Evolutionary conservation across 331 rosid species (phyloP).

Genomic region (Acacia pycnantha): DNA sequence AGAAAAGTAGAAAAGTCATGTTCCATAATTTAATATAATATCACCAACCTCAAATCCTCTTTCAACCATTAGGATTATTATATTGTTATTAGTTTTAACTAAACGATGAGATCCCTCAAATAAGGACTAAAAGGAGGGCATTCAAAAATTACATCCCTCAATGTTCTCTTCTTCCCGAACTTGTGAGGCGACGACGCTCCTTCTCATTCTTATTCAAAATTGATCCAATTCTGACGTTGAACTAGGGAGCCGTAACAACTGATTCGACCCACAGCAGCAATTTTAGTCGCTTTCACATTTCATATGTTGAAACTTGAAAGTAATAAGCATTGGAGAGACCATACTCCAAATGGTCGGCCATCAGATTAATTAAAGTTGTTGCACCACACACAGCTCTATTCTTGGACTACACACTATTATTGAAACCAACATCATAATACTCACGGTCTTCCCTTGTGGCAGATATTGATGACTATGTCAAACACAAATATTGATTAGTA

Average conservation of each 20-base stretch:
- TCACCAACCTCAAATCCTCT: too few species aligned
- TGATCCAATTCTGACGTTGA: not conserved
- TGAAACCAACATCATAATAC: not conserved
- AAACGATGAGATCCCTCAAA: too few species aligned
- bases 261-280: not conserved
- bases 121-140: accelerated
- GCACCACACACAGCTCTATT: not conserved
- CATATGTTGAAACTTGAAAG: not conserved
- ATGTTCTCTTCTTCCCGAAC: not conserved
- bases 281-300: not conserved
- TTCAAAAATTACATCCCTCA: too few species aligned
- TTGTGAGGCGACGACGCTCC: not conserved
- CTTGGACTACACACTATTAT: not conserved
- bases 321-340: not conserved
- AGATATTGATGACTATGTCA: not conserved
- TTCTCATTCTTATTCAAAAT: not conserved
- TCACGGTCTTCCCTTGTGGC: not conserved
- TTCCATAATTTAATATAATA: too few species aligned
- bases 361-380: not conserved
- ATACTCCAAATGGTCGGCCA: not conserved
- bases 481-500: too few species aligned
- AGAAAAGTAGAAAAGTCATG: too few species aligned
- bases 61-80: too few species aligned
- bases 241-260: not conserved
- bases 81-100: too few species aligned